Evolutionary conservation across 208 protist species (phyloP).

Genomic region (Trypanosoma brucei): DNA sequence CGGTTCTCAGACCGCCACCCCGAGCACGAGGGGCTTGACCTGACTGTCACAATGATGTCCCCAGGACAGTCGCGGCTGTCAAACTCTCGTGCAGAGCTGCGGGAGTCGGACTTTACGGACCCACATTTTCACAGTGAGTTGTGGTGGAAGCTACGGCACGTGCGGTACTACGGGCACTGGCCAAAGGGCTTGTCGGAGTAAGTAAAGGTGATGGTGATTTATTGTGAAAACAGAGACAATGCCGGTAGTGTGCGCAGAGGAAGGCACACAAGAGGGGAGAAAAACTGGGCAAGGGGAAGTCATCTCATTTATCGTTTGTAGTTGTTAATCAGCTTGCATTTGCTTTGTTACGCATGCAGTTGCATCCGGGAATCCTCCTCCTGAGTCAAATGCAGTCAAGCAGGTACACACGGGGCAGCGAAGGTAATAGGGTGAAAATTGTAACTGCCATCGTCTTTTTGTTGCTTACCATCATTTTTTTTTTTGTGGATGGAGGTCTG

Average conservation of each 20-base stretch:
- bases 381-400: no score
- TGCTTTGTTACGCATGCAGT: no score
- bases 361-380: no score
- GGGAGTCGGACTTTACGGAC: conserved; percentile 84
- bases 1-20: conserved; percentile 82
- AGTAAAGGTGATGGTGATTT: conserved; percentile 9
- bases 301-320: no score
- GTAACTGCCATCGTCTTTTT: no score
- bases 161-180: conserved; percentile 86
- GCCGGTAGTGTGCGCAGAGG: neutral
- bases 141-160: conserved; percentile 87
- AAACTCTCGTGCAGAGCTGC: conserved; percentile 70
- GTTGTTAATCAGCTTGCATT: no score
- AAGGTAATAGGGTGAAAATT: no score
- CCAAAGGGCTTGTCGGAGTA: conserved; percentile 76
- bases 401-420: no score
- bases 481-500: no score
- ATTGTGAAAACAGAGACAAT: neutral
- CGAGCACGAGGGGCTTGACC: conserved; percentile 72
- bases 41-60: conserved; percentile 72
- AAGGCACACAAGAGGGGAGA: neutral
- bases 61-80: conserved; percentile 75
- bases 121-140: conserved; percentile 85
- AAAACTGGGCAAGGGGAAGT: no score
- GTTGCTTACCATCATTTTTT: no score